phyloP scores from a whole-genome alignment of 176 grass and related monocot species.

The Areca catechu region DNA sequence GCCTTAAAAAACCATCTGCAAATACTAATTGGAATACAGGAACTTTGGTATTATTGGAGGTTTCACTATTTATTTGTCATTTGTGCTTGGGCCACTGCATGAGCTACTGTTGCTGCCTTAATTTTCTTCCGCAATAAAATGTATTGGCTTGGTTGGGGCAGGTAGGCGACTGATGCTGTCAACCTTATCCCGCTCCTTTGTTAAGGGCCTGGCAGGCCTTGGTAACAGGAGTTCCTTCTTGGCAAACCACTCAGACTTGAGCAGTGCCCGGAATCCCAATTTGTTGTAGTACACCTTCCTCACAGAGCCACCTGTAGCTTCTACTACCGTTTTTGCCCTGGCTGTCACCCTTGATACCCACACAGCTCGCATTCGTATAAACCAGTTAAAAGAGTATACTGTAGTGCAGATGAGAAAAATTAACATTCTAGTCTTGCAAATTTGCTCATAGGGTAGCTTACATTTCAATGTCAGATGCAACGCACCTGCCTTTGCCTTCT shows the following conservation, averaged over 20 bases:
- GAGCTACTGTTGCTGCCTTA: constrained; percentile 34
- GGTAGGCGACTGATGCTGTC: constrained; percentile 81
- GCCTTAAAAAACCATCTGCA: no score
- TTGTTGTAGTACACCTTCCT: constrained; percentile 85
- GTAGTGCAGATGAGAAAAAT: no score
- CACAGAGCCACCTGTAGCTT: constrained; percentile 76
- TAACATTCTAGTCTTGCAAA: no score
- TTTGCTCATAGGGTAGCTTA: no score
- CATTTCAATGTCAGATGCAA: no score
- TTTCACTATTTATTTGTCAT: no score
- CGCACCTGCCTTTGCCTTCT: no score
- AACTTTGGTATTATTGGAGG: no score
- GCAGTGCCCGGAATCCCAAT: constrained; percentile 74
- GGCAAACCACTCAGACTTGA: constrained; percentile 85
- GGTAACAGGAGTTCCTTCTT: constrained; percentile 84
- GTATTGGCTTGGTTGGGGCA: constrained; percentile 70
- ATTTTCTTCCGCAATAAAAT: constrained; percentile 47
- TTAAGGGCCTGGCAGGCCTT: constrained; percentile 63
- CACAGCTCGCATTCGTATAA: not conserved
- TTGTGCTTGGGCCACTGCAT: constrained; percentile 4
- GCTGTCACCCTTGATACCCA: constrained; percentile 56
- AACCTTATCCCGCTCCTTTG: constrained; percentile 71
- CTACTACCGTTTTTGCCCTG: constrained; percentile 71
- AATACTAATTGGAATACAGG: no score
- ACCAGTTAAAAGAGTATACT: no score